Evolutionary conservation across 208 protist genomes (phyloP), one percentile per base, ranked within the genome.

Genomic region (Angomonas ambiguus): DNA sequence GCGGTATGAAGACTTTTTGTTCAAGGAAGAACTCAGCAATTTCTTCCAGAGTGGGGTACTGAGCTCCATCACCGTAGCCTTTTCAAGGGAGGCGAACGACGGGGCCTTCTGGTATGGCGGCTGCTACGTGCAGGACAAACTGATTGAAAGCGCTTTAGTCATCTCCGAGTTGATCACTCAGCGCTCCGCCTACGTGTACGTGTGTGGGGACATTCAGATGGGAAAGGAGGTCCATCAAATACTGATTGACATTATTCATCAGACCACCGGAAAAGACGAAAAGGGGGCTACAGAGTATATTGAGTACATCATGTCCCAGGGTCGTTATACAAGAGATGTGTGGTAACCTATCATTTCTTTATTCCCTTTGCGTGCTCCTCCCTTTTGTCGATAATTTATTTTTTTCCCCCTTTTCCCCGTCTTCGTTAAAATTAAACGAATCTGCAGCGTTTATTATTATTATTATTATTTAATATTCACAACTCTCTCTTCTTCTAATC

Each of bases 181-280:
- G 28, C 60, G 69, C n/a, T 71, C 79, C 13, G 88, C 77, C 18
- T 62, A 62, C 33, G 24, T 94, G 0, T 87, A 77, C 65, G 72
- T 93, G 20, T 94, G 83, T 55, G 88, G 88, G 1, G 88, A 94
- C 49, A 85, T 80, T 0, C 25, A 49, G 6, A 92, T 92, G 85
- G 80, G 76, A 25, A 72, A 75, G 25, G 84, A 90, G 64, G 87
- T 92, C 16, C 71, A 88, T 59, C 38, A 55, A 4, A 66, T 38
- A 28, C 62, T 84, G 22, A 55, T 79, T 0, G 69, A 80, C 25
- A 57, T 84, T 11, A 30, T 87, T 18, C 71, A 84, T 69, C 69
- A 82, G 58, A 65, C 74, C 35, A 61, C 79, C 5, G 62, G 75
- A 8, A 30, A 72, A 1, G 61, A 51, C 1, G 68, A 35, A 0